Percentiles rank a stretch among this genome's conserved stretches.
Evolutionary conservation across 371 early-diverging fungal genomes (phyloP).

Genomic region (Dinochytrium kinnereticum): DNA sequence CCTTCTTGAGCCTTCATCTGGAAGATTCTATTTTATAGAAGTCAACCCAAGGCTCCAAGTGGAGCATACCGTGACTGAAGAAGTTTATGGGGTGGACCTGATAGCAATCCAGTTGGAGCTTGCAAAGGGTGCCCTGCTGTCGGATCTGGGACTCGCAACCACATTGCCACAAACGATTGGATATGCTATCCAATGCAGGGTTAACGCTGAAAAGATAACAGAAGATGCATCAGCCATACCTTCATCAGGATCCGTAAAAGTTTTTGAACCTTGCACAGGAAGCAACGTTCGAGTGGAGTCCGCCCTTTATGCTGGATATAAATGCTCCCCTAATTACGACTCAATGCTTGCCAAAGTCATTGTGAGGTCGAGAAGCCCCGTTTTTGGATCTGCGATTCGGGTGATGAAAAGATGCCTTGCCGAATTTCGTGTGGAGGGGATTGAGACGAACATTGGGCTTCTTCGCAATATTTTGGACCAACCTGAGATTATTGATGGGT

Average conservation of each 20-base stretch:
- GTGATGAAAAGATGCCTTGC: not conserved
- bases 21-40: slow-evolving; percentile 85
- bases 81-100: slow-evolving; percentile 87
- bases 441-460: not conserved
- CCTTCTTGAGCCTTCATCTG: slow-evolving; percentile 69
- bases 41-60: slow-evolving; percentile 70
- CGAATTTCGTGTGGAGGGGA: not conserved
- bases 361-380: not conserved
- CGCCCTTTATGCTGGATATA: not conserved
- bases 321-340: not conserved
- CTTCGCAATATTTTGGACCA: not conserved
- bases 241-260: not conserved
- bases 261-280: not conserved
- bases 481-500: not conserved
- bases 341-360: not conserved
- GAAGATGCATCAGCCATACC: not conserved
- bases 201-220: slow-evolving; percentile 8
- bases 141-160: slow-evolving; percentile 67
- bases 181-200: slow-evolving; percentile 6
- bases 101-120: slow-evolving; percentile 85
- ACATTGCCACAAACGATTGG: slow-evolving; percentile 41
- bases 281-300: not conserved
- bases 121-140: slow-evolving; percentile 78
- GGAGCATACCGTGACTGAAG: slow-evolving; percentile 66
- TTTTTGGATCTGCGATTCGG: not conserved